Evolutionary conservation across 805 yeast genomes (phyloP), one percentile per base, ranked within the genome.

Genomic region (Cyberlindnera veronae): DNA sequence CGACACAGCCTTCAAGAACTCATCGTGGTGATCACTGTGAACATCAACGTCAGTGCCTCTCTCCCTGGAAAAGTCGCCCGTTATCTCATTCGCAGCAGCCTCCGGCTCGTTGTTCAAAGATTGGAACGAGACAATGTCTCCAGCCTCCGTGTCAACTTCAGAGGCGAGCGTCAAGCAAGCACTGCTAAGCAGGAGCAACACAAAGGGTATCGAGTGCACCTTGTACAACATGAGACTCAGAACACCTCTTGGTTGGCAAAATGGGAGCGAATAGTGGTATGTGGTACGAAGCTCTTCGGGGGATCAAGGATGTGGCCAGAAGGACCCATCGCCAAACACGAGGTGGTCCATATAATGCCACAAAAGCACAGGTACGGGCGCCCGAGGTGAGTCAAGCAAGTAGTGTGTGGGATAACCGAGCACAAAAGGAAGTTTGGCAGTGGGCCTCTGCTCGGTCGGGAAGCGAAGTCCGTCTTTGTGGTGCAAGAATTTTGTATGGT

Each of bases 391-490:
- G n/a, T n/a, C n/a, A n/a, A n/a, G n/a, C n/a, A n/a, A n/a, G n/a
- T n/a, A n/a, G n/a, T n/a, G n/a, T n/a, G n/a, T n/a, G n/a, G n/a
- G n/a, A n/a, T n/a, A n/a, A n/a, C n/a, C n/a, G n/a, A n/a, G n/a
- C n/a, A n/a, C n/a, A n/a, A n/a, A n/a, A n/a, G n/a, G n/a, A n/a
- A n/a, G n/a, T n/a, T n/a, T n/a, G n/a, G n/a, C n/a, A n/a, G n/a
- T n/a, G n/a, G n/a, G n/a, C n/a, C n/a, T n/a, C n/a, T n/a, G n/a
- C n/a, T n/a, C n/a, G n/a, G n/a, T 27, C 38, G 42, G 42, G 29
- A 30, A 14, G 6, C 42, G 17, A 39, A 26, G 23, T 35, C 44
- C 39, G 39, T 14, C 6, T 27, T 39, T 34, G 43, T 26, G 39
- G 13, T 15, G 15, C 13, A 20, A 20, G 12, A n/a, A n/a, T n/a